Conservation (phyloP, 2,329 filamentous ascomycete genomes). For the Coleophoma crateriformis region DNA sequence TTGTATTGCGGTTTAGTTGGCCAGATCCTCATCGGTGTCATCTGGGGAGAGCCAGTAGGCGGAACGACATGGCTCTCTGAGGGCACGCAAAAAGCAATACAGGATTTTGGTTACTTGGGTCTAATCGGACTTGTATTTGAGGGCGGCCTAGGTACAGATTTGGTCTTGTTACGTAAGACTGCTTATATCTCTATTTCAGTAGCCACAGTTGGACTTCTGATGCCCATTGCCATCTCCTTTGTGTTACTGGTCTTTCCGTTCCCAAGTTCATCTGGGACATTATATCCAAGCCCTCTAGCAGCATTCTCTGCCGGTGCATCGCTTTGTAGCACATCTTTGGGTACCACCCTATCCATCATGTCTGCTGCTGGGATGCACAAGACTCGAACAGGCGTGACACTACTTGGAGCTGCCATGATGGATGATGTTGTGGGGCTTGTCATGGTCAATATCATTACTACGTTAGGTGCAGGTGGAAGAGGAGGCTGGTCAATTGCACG, state of each 20-base stretch:
- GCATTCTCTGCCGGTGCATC: slow-evolving; percentile 70
- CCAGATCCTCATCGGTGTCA: slow-evolving; percentile 64
- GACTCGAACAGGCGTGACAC: slow-evolving; percentile 53
- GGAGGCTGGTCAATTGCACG: slow-evolving; percentile 11
- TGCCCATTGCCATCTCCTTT: slow-evolving; percentile 64
- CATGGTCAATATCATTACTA: slow-evolving; percentile 71
- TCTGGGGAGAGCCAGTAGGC: slow-evolving; percentile 62
- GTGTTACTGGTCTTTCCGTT: slow-evolving; percentile 17
- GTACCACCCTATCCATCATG: slow-evolving; percentile 62
- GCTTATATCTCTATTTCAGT: slow-evolving; percentile 53
- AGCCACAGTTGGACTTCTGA: slow-evolving; percentile 57
- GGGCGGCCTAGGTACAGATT: slow-evolving; percentile 14
- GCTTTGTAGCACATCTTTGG: slow-evolving; percentile 68
- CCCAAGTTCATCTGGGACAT: slow-evolving; percentile 9
- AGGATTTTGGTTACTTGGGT: slow-evolving; percentile 67
- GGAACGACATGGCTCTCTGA: slow-evolving; percentile 53
- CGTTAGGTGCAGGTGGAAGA: slow-evolving; percentile 38
- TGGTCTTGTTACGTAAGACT: slow-evolving; percentile 48
- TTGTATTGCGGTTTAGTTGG: slow-evolving; percentile 68
- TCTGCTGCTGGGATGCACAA: slow-evolving; percentile 52
- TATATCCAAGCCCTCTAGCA: slow-evolving; percentile 16
- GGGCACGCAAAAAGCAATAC: slow-evolving; percentile 46
- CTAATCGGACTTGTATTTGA: slow-evolving; percentile 69
- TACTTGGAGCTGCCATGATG: slow-evolving; percentile 72
- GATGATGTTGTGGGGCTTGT: slow-evolving; percentile 75